Evolutionary conservation across 495 filamentous ascomycete species (phyloP).

Genomic region (Aspergillus sclerotiicarbonarius): DNA sequence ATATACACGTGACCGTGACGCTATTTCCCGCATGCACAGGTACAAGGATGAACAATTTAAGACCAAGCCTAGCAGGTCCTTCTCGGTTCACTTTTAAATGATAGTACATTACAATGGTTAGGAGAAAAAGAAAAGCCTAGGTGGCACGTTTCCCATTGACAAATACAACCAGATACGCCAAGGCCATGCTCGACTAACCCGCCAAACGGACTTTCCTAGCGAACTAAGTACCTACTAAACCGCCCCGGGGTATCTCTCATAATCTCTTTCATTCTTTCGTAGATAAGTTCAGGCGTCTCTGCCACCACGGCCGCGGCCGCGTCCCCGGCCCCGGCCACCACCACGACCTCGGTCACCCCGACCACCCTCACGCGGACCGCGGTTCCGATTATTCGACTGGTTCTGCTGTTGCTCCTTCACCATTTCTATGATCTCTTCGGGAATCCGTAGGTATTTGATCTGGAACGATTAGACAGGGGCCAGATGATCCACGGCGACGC

Average conservation of each 20-base stretch:
- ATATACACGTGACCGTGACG: constrained; percentile 17
- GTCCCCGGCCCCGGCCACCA: constrained; percentile 53
- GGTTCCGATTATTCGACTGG: constrained; percentile 65
- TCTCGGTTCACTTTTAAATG: not conserved
- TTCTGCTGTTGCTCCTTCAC: constrained; percentile 82
- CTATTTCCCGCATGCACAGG: constrained; percentile 16
- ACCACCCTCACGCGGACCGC: constrained; percentile 62
- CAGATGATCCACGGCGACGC: not conserved
- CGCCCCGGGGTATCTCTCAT: constrained; percentile 45
- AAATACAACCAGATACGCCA: constrained; percentile 48
- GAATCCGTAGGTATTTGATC: constrained; percentile 98
- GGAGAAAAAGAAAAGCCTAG: constrained; percentile 24
- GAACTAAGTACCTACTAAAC: constrained; percentile 26
- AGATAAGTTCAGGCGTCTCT: constrained; percentile 11
- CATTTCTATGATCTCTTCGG: constrained; percentile 90
- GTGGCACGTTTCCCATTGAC: constrained; percentile 37
- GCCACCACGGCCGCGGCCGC: constrained; percentile 42
- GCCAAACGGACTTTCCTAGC: constrained; percentile 32
- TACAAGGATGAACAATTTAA: not conserved
- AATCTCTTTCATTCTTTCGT: constrained; percentile 22
- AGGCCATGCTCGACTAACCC: constrained; percentile 43
- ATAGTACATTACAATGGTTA: not conserved
- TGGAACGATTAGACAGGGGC: constrained; percentile 30
- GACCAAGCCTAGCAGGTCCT: not conserved
- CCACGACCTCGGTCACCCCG: constrained; percentile 47